These are phyloP conservation scores for Eimeria mitis DNA, from an alignment of 169 alveolate species.

Conservation along the genomic window DNA sequence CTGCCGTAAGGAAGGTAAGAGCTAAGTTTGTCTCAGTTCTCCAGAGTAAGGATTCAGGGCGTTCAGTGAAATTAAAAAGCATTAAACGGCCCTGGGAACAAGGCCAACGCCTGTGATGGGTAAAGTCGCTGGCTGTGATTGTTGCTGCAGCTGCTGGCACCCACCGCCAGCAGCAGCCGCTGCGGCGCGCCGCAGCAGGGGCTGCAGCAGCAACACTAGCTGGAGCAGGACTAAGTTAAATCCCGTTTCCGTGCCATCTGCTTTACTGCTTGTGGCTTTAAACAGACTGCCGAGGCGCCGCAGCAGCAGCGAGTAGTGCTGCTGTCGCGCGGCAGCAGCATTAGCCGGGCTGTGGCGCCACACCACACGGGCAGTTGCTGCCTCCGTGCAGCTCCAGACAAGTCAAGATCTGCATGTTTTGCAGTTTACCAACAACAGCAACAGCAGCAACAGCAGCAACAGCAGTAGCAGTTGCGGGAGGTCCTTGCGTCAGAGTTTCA, in stretches of 20 bases:
- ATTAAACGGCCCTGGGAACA: background rate
- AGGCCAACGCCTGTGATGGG: background rate
- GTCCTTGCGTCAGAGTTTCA: constrained; percentile 44
- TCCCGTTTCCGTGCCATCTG: constrained; percentile 70
- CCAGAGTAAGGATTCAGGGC: background rate
- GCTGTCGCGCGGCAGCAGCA: constrained; percentile 72
- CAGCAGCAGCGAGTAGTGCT: constrained; percentile 74
- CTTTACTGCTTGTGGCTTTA: constrained; percentile 65
- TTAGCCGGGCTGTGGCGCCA: constrained; percentile 75
- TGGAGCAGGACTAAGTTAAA: constrained; percentile 57
- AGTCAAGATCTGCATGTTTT: constrained; percentile 50
- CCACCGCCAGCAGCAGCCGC: constrained; percentile 78
- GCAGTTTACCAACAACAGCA: constrained; percentile 38
- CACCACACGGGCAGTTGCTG: constrained; percentile 44
- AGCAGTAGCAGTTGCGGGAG: constrained; percentile 50
- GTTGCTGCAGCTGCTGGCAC: constrained; percentile 74
- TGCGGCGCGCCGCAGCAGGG: constrained; percentile 74
- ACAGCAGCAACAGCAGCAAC: constrained; percentile 54
- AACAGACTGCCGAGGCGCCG: constrained; percentile 71
- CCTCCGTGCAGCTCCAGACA: constrained; percentile 54
- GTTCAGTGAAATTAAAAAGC: background rate
- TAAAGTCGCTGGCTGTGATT: constrained; percentile 2
- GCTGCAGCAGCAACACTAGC: constrained; percentile 73
- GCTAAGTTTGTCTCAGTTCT: constrained; percentile 3
- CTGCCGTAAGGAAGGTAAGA: background rate